These are phyloP conservation scores for Exobasidium rhododendri DNA, from an alignment of 1,284 basidiomycete genomes.

Conservation along the genomic window DNA sequence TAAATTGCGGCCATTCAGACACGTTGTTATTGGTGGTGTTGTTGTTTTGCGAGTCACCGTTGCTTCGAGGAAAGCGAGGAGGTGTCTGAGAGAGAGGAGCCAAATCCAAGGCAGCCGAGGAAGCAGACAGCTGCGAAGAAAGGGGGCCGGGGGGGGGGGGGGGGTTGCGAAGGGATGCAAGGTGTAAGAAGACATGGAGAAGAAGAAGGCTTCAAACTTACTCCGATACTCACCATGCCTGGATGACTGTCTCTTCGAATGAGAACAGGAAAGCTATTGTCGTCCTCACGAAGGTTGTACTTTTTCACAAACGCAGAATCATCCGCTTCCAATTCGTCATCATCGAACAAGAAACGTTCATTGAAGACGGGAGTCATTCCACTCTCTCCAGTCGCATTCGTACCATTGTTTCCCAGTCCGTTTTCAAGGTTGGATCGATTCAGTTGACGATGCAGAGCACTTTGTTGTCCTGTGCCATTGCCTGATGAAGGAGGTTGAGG, in stretches of 20 bases:
- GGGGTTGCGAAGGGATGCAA: neutral
- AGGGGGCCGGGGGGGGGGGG: conserved; percentile 10
- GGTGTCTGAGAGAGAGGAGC: conserved; percentile 81
- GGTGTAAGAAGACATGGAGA: neutral
- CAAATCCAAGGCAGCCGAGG: conserved; percentile 85
- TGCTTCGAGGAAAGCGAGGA: conserved; percentile 63
- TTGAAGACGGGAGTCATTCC: conserved; percentile 45
- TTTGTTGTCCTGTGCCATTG: conserved; percentile 6
- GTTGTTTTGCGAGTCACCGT: conserved; percentile 55
- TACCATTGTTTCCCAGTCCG: neutral
- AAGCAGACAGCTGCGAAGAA: conserved; percentile 68
- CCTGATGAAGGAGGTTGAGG: neutral
- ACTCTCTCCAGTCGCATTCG: conserved; percentile 8
- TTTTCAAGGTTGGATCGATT: conserved; percentile 14
- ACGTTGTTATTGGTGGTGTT: conserved; percentile 66
- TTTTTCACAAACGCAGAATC: conserved; percentile 53
- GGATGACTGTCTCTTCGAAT: conserved; percentile 58
- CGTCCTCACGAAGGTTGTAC: conserved; percentile 50
- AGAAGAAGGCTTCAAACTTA: neutral
- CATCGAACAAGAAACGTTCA: conserved; percentile 51
- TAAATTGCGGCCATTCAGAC: conserved; percentile 91
- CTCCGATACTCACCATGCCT: conserved; percentile 64
- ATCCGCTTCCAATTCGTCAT: conserved; percentile 47
- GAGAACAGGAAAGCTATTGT: conserved; percentile 64
- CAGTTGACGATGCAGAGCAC: conserved; percentile 15